These are phyloP conservation scores for Ophiostoma montium DNA, from an alignment of 2,329 filamentous ascomycete genomes.

Conservation along the genomic window DNA sequence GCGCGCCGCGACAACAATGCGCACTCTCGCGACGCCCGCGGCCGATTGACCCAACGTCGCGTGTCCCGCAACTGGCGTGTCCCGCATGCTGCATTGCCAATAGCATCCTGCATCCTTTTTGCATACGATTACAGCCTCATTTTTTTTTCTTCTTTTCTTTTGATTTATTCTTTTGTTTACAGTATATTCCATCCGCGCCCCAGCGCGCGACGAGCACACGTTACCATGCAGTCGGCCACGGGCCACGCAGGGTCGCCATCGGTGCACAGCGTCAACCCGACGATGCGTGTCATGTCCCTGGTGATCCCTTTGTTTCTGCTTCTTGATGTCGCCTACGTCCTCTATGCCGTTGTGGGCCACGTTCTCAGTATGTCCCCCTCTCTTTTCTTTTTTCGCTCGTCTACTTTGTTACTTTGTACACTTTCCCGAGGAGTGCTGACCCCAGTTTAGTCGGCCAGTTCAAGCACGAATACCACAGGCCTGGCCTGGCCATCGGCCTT, in stretches of 20 bases:
- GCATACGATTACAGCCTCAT: too few relatives aligned
- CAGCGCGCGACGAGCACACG: neutral
- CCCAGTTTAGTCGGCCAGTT: constrained; percentile 54
- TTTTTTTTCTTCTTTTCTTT: too few relatives aligned
- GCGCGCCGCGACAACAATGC: neutral
- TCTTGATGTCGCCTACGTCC: constrained; percentile 52
- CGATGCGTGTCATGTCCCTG: constrained; percentile 8
- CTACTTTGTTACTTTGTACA: neutral
- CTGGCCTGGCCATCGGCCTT: constrained; percentile 50
- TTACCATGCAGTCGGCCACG: neutral
- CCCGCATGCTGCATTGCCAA: neutral
- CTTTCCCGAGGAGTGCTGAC: neutral
- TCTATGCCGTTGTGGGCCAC: constrained; percentile 54
- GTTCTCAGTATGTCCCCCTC: constrained; percentile 47
- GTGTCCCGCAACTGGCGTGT: too few relatives aligned
- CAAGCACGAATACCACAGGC: constrained; percentile 32
- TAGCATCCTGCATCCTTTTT: too few relatives aligned
- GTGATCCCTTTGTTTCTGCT: constrained; percentile 57
- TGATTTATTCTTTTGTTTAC: neutral
- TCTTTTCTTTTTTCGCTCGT: neutral
- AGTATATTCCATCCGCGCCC: neutral
- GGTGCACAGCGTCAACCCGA: constrained; percentile 10
- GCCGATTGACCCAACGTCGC: neutral
- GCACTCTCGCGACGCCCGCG: neutral
- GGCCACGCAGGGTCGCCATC: neutral